Conservation (phyloP, 768 basidiomycete species). For the Tephrocybe sp. region DNA sequence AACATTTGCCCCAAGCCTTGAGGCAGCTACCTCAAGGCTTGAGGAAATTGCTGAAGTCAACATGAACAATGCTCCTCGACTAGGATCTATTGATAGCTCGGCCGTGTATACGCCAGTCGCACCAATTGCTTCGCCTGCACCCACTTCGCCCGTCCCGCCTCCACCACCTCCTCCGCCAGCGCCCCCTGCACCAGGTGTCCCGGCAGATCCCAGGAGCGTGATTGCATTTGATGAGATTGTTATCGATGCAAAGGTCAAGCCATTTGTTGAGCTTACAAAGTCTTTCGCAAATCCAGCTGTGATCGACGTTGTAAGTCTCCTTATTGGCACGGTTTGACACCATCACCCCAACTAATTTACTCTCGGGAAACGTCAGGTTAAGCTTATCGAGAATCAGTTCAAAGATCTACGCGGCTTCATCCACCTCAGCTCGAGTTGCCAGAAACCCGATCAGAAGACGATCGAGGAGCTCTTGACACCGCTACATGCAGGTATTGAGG, state of each 20-base stretch:
- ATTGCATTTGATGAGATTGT: conserved; percentile 72
- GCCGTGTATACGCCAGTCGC: conserved; percentile 5
- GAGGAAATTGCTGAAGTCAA: conserved; percentile 78
- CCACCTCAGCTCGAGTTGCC: conserved; percentile 65
- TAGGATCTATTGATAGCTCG: conserved; percentile 13
- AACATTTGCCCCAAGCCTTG: conserved; percentile 49
- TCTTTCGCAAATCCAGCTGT: conserved; percentile 67
- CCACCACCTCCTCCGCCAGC: conserved; percentile 22
- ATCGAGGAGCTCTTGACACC: conserved; percentile 61
- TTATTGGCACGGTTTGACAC: too few species aligned
- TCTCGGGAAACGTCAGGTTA: conserved; percentile 44
- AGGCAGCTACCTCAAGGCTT: conserved; percentile 91
- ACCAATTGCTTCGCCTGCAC: background rate
- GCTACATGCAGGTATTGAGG: conserved; percentile 68
- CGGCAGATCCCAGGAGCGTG: conserved; percentile 55
- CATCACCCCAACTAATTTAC: background rate
- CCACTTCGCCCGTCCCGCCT: conserved; percentile 15
- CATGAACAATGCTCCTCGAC: conserved; percentile 14
- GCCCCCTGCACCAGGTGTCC: conserved; percentile 21
- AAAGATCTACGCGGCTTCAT: conserved; percentile 67
- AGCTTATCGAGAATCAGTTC: conserved; percentile 65
- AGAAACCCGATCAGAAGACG: conserved; percentile 67
- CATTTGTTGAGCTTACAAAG: conserved; percentile 70
- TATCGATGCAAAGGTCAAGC: conserved; percentile 69
- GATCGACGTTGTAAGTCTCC: conserved; percentile 66